A percentile compares a stretch with the other conserved stretches of the same genome.
Conservation (phyloP, 2,329 filamentous ascomycete genomes). For the Pestalotiopsis sp. region DNA sequence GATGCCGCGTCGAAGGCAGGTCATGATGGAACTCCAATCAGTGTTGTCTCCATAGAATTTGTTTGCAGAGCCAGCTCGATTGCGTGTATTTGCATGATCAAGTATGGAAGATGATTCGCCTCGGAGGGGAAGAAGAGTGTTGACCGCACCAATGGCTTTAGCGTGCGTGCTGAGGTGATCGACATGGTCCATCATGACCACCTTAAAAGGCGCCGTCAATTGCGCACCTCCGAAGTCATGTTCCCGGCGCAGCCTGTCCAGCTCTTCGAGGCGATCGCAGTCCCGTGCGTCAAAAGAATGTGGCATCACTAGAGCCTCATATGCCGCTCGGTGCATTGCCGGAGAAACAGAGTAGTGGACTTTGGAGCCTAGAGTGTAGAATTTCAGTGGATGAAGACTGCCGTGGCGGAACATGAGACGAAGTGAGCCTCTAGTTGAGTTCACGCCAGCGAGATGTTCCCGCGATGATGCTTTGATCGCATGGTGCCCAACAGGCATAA, state of each 20-base stretch:
- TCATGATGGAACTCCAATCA: constrained; percentile 69
- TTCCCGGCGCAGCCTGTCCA: constrained; percentile 61
- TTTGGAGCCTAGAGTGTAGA: constrained; percentile 69
- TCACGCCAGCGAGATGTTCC: constrained; percentile 46
- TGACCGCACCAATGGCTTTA: constrained; percentile 71
- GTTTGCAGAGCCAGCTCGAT: constrained; percentile 61
- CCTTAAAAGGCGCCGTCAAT: constrained; percentile 71
- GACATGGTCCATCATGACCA: constrained; percentile 65
- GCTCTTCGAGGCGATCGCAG: constrained; percentile 61
- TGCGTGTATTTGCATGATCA: constrained; percentile 59
- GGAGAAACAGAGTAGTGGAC: constrained; percentile 72
- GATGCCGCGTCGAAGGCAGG: constrained; percentile 65
- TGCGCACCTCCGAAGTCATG: constrained; percentile 69
- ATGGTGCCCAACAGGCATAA: constrained; percentile 56
- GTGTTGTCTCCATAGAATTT: constrained; percentile 73
- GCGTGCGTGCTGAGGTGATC: constrained; percentile 70
- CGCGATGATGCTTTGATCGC: constrained; percentile 40
- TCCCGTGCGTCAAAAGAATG: constrained; percentile 65
- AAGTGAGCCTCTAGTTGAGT: constrained; percentile 60
- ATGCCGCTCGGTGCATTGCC: constrained; percentile 73
- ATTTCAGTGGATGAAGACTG: constrained; percentile 65
- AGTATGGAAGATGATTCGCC: constrained; percentile 51
- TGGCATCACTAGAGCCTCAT: constrained; percentile 66
- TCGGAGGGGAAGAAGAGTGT: constrained; percentile 70
- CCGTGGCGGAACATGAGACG: constrained; percentile 63